Evolutionary conservation across 192 early-diverging fungal species (phyloP), one percentile per base, ranked within the genome.

Genomic region (Jimgerdemannia lactiflua): DNA sequence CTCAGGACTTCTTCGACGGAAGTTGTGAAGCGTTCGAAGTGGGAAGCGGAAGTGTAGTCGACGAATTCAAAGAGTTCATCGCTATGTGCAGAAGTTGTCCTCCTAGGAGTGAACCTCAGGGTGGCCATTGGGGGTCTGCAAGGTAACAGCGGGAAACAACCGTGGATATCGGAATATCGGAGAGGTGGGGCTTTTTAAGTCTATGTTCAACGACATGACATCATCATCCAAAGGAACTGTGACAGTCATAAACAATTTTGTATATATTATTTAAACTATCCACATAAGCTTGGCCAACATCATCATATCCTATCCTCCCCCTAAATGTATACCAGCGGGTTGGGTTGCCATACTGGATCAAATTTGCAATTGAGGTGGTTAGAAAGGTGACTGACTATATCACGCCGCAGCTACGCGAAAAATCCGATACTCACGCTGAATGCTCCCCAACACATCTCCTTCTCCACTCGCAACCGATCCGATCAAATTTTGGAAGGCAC

Each of bases 11-110:
- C 81, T 79, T 93, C 92, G 64, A 93, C 84, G 3, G 85, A 78
- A 49, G 88, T 89, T 18, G 89, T 81, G 68, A 92, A 87, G 59
- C 83, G 81, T 69, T 93, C 92, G 85, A 89, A 91, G 59, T 85
- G 81, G 39, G 91, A 91, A 14, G 91, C 88, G 29, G 92, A 86
- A 0, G 91, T 92, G 80, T 93, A 92, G 80, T 92, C 91, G 7
- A 92, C 88, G 72, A 93, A 87, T 75, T 93, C 92, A 77, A 90
- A 93, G 73, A 83, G 85, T 54, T 93, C 92, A 77, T 92, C 90
- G 74, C 77, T 71, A 17, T 77, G 41, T 7, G 72, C 70, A 65
- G 78, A 75, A 43, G 54, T 79, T 41, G 74, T 70, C 54, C 77
- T 64, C 42, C 44, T 64, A 39, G 41, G 43, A 4, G 72, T 66